These are phyloP conservation scores for Alnus glutinosa DNA, from an alignment of 306 rosid genomes.

Conservation along the genomic window DNA sequence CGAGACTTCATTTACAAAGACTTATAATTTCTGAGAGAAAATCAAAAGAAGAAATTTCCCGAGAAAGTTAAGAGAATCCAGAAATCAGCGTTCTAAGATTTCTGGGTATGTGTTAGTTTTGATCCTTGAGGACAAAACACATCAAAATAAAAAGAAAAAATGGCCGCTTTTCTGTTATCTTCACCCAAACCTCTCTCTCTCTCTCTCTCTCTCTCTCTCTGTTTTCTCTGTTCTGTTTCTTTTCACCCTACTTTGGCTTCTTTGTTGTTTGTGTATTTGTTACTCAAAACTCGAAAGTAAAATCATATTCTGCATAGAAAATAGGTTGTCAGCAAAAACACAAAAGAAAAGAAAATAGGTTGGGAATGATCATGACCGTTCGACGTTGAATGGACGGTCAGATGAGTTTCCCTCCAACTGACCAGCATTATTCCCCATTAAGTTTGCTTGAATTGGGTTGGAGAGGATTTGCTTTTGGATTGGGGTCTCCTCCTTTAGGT, in stretches of 20 bases:
- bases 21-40: constrained; percentile 9
- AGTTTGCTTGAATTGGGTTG: background rate
- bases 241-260: constrained; percentile 8
- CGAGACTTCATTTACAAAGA: background rate
- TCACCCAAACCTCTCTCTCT: background rate
- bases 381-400: constrained; percentile 26
- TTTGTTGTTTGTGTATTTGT: background rate
- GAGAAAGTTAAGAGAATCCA: constrained; percentile 10
- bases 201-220: constrained; percentile 1
- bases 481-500: background rate
- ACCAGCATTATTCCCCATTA: background rate
- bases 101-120: constrained; percentile 26
- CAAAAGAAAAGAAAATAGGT: background rate
- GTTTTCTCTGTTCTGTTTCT: constrained; percentile 12
- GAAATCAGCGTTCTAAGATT: constrained; percentile 13
- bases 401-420: constrained; percentile 7
- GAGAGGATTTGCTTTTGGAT: background rate
- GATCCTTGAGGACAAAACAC: background rate
- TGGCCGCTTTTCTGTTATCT: background rate
- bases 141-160: background rate
- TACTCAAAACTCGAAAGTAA: background rate
- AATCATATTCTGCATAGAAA: background rate
- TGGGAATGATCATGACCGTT: constrained; percentile 12
- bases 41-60: background rate
- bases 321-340: background rate